Evolutionary conservation across 2,329 filamentous ascomycete species (phyloP).

Genomic region (Cercospora brassicicola): DNA sequence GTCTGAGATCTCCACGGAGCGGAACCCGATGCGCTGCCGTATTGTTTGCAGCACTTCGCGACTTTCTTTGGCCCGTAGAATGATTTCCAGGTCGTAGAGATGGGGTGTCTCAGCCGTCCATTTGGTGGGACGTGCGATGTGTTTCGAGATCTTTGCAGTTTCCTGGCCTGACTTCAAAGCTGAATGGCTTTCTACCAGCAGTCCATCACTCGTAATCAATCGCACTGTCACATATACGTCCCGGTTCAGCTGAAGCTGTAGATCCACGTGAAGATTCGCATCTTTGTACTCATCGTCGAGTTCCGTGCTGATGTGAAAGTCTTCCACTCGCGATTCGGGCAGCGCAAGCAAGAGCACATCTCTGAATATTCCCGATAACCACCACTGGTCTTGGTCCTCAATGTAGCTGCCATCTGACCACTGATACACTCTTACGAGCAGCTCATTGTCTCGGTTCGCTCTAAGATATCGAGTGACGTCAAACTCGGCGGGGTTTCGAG

Average conservation of each 20-base stretch:
- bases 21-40: constrained; percentile 60
- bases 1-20: constrained; percentile 60
- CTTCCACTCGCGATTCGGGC: constrained; percentile 55
- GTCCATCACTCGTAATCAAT: constrained; percentile 21
- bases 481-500: constrained; percentile 68
- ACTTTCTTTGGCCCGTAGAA: constrained; percentile 19
- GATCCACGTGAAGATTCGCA: constrained; percentile 52
- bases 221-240: constrained; percentile 17
- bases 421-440: constrained; percentile 66
- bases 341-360: constrained; percentile 65
- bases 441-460: constrained; percentile 50
- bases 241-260: constrained; percentile 35
- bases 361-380: constrained; percentile 67
- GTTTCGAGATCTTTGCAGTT: constrained; percentile 12
- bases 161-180: constrained; percentile 20
- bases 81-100: constrained; percentile 55
- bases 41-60: constrained; percentile 42
- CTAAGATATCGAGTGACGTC: constrained; percentile 59
- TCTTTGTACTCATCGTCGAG: constrained; percentile 54
- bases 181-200: background rate
- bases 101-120: constrained; percentile 69
- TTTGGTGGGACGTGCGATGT: constrained; percentile 56
- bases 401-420: constrained; percentile 68
- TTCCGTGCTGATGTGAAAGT: constrained; percentile 57
- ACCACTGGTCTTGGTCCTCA: constrained; percentile 60